Evolutionary conservation across 129 eudicot species (phyloP).

Genomic region (Pittosporum tobira): DNA sequence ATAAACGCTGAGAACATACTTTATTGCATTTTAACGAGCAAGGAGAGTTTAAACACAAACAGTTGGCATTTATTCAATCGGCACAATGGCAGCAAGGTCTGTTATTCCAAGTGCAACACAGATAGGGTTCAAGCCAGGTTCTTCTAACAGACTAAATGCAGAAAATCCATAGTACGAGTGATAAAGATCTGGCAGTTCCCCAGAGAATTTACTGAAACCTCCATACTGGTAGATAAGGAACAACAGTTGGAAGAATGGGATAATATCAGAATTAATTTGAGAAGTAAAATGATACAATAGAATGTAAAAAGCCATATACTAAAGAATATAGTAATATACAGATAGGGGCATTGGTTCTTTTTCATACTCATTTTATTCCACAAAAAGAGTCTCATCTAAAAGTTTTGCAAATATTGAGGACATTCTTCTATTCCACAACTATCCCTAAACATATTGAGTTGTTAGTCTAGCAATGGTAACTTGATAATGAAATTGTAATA

Average conservation of each 20-base stretch:
- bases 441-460: too few species aligned
- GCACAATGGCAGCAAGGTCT: slow-evolving; percentile 25
- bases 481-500: too few species aligned
- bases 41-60: background rate
- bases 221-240: slow-evolving; percentile 61
- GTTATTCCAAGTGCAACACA: slow-evolving; percentile 61
- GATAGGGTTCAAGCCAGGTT: slow-evolving; percentile 43
- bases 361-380: too few species aligned
- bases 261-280: background rate
- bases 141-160: slow-evolving; percentile 84
- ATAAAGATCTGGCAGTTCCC: slow-evolving; percentile 75
- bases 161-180: slow-evolving; percentile 89
- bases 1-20: background rate
- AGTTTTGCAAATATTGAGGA: too few species aligned
- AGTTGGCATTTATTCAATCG: slow-evolving; percentile 2
- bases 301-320: background rate
- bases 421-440: too few species aligned
- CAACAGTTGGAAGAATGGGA: background rate
- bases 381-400: too few species aligned
- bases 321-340: too few species aligned
- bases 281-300: background rate
- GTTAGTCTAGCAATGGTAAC: too few species aligned
- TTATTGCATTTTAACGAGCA: background rate
- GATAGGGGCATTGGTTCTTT: too few species aligned
- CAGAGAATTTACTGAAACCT: slow-evolving; percentile 90